Conservation (phyloP, 345 rosid genomes). For the Syzygium aromaticum region DNA sequence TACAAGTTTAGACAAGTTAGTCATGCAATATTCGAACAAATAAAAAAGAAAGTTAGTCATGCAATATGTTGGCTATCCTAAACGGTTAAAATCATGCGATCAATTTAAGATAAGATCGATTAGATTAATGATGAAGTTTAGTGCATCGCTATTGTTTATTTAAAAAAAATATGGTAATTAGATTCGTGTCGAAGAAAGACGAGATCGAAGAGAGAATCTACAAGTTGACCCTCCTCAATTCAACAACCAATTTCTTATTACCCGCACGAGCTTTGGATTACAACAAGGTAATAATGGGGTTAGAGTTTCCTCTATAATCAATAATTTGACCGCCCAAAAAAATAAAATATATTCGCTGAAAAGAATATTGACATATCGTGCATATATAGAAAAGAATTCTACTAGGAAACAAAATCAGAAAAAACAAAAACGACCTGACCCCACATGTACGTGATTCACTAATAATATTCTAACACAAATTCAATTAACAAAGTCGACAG, state of each 20-base stretch:
- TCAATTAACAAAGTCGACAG: too few species aligned
- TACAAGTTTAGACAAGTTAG: neutral
- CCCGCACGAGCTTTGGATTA: neutral
- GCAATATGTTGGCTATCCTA: neutral
- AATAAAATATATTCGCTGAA: neutral
- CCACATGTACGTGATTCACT: too few species aligned
- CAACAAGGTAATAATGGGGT: neutral
- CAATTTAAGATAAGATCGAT: neutral
- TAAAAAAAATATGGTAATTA: neutral
- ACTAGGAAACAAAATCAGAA: neutral
- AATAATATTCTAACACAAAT: too few species aligned
- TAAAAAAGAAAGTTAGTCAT: neutral
- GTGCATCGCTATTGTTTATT: neutral
- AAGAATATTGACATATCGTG: neutral
- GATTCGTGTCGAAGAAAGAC: neutral
- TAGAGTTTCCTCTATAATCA: neutral
- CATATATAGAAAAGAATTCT: neutral
- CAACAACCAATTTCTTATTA: neutral
- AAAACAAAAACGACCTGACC: neutral
- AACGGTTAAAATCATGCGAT: neutral
- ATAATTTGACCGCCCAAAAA: neutral
- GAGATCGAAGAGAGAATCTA: neutral
- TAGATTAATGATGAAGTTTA: neutral
- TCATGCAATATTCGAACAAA: neutral
- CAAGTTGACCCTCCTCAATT: neutral